Conservation (phyloP, 1,284 basidiomycete genomes). For the Vanrija sp. region DNA sequence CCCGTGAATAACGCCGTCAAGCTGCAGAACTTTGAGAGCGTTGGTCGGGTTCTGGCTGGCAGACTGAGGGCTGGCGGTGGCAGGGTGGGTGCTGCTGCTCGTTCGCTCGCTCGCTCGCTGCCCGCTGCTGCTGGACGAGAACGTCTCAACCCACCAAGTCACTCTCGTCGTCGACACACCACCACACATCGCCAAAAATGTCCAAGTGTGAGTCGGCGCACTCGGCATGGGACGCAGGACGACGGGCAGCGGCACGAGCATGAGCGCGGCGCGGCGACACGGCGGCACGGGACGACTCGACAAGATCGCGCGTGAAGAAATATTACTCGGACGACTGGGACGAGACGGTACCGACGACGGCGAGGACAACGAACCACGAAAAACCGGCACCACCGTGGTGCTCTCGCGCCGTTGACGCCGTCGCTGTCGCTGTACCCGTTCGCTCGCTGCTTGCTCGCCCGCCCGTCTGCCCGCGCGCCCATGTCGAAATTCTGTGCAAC, state of each 20-base stretch:
- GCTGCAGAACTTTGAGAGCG: no score
- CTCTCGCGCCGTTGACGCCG: background rate
- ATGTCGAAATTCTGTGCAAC: background rate
- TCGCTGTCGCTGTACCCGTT: background rate
- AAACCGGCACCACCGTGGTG: background rate
- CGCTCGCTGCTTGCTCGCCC: background rate
- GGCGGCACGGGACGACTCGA: no score
- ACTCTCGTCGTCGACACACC: constrained; percentile 5
- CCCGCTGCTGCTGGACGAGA: no score
- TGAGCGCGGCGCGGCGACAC: background rate
- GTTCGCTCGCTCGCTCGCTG: background rate
- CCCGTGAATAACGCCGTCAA: no score
- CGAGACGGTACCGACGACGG: background rate
- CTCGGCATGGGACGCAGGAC: background rate
- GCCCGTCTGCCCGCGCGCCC: background rate
- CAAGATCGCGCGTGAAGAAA: background rate
- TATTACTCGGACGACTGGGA: background rate
- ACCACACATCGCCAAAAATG: constrained; percentile 7
- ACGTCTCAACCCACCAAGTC: no score
- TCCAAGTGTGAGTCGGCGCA: background rate
- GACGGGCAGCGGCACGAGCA: background rate
- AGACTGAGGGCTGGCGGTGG: no score
- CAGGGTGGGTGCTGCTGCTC: background rate
- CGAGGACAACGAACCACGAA: background rate
- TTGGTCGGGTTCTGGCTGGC: no score